phyloP scores from a whole-genome alignment of 2,329 filamentous ascomycete species.

The Cryphonectria carpinicola region DNA sequence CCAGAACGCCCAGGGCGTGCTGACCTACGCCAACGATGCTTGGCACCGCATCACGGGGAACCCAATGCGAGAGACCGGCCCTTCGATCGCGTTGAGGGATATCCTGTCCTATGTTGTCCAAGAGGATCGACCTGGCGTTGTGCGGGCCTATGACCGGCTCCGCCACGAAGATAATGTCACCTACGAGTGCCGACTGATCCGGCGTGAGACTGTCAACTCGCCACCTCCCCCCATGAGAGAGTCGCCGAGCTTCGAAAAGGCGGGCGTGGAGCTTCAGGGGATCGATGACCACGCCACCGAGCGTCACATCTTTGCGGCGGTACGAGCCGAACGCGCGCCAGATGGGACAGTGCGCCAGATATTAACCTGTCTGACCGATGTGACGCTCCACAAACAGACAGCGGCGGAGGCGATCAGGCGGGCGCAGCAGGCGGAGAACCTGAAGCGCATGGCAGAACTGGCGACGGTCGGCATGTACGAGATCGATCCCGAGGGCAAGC shows the following conservation, averaged over 20 bases:
- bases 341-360: constrained; percentile 50
- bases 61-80: constrained; percentile 37
- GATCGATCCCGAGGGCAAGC: constrained; percentile 53
- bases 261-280: constrained; percentile 39
- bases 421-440: constrained; percentile 56
- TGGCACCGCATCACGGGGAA: constrained; percentile 60
- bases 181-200: constrained; percentile 49
- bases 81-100: constrained; percentile 36
- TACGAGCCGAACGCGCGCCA: constrained; percentile 49
- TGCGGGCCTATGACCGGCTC: constrained; percentile 47
- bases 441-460: constrained; percentile 58
- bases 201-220: constrained; percentile 36
- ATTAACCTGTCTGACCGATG: constrained; percentile 55
- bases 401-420: constrained; percentile 53
- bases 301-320: constrained; percentile 51
- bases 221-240: constrained; percentile 37
- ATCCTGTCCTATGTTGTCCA: constrained; percentile 51
- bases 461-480: constrained; percentile 61
- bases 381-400: constrained; percentile 53
- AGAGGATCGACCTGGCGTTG: constrained; percentile 48
- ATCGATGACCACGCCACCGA: constrained; percentile 40
- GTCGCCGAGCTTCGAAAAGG: constrained; percentile 43
- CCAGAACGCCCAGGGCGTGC: constrained; percentile 64
- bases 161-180: constrained; percentile 43
- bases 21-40: constrained; percentile 73